Evolutionary conservation across 176 grass and related monocot species (phyloP), one percentile per base, ranked within the genome.

Genomic region (Avena insularis): DNA sequence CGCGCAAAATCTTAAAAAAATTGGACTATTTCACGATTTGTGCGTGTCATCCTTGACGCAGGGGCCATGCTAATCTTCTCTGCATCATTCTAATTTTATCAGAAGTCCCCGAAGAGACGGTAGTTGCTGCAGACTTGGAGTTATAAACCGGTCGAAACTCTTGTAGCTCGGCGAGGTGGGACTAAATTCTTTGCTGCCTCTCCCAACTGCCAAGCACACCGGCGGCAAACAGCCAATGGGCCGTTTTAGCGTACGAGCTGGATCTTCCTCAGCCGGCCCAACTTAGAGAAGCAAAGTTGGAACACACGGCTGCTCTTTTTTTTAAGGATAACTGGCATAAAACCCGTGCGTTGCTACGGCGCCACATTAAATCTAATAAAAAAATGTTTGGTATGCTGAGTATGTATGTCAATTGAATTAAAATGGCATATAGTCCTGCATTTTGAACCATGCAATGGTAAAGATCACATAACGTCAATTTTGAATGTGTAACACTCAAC

Each of bases 31-130:
- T 71, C 67, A 45, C 9, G 9, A 45, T 71, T 43, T 71, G 67
- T 71, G 67, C 17, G 67, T 71, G 36, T 45, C 67, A 71, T 71
- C 67, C 36, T 71, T 43, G 36, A 23, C 35, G 67, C 67, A 71
- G 36, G 67, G 16, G 67, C 35, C 35, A 71, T 71, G 67, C 67
- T 71, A 71, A 71, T 71, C 67, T 71, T 71, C 67, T 71, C 33
- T 69, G 7, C 38, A 69, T 69, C 33, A 33, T 69, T 69, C 33
- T 15, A 69, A 69, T 40, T 69, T 69, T 69, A 69, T 69, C 33
- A 2, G 15, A 38, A 38, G 8, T 69, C 66, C 66, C 66, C 33
- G 33, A 69, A 69, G 66, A 15, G 66, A 69, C 15, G 4, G 7
- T 0, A 40, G 5, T 0, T 9, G 12, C 0, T 33, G 62, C 66